phyloP scores from a whole-genome alignment of 495 filamentous ascomycete species.

The Xeromyces bisporus region DNA sequence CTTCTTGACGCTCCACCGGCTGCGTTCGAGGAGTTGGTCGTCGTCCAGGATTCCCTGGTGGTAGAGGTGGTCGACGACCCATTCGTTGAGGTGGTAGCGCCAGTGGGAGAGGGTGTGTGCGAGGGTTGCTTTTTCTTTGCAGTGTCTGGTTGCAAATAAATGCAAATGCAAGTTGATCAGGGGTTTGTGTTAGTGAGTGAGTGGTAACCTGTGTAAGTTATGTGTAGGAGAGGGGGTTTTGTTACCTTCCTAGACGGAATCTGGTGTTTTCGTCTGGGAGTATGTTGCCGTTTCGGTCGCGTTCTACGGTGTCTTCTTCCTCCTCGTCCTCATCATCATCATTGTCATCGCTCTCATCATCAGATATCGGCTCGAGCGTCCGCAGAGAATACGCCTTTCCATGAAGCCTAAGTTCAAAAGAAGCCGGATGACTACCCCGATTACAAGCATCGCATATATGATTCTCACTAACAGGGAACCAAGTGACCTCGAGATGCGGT shows the following conservation, averaged over 20 bases:
- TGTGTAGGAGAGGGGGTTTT: too few relatives aligned
- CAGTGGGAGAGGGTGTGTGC: conserved; percentile 61
- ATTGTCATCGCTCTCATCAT: conserved; percentile 29
- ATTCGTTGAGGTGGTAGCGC: conserved; percentile 56
- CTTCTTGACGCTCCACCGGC: conserved; percentile 33
- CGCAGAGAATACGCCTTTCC: conserved; percentile 56
- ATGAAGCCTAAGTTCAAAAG: conserved; percentile 39
- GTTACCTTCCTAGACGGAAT: conserved; percentile 33
- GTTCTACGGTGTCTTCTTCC: conserved; percentile 8
- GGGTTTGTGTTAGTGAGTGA: not conserved
- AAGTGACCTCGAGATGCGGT: conserved; percentile 30
- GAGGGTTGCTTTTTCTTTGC: conserved; percentile 48
- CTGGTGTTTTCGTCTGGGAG: conserved; percentile 16
- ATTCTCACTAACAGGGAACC: conserved; percentile 17
- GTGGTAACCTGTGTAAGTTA: too few relatives aligned
- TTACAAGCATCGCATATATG: conserved; percentile 64
- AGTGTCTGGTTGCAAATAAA: conserved; percentile 24
- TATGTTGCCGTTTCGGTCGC: conserved; percentile 19
- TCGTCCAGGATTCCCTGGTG: conserved; percentile 34
- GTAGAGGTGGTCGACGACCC: conserved; percentile 44
- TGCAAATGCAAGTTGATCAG: not conserved
- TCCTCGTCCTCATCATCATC: conserved; percentile 16
- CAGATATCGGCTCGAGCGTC: conserved; percentile 47
- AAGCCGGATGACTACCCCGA: conserved; percentile 49
- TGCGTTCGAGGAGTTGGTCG: conserved; percentile 37